Base-by-base conservation (phyloP, 1,284 basidiomycete species). In the Pholiota adiposa region DNA sequence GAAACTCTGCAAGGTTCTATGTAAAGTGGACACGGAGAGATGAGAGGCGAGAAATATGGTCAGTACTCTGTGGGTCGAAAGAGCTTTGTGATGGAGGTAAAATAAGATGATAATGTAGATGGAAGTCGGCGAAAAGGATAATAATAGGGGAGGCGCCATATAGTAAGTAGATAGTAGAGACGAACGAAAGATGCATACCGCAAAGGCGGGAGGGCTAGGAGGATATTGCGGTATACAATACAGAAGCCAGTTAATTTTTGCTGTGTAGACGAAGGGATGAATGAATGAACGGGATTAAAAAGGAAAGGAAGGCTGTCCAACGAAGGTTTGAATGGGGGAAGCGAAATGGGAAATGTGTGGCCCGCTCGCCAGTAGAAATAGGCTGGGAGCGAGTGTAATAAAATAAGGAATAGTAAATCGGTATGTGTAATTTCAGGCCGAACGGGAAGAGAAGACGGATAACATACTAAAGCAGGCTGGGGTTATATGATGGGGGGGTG, bases 321-420 rank as follows among this genome's bases (percentile, higher is more conserved):
- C 27, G 55, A 61, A 58, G 58, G 56, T 65, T 57, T 49, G 53
- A 46, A 50, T 59, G 53, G 31, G 27, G 38, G 58, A 55, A 58
- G 56, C 54, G 48, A 56, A 50, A 50, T 56, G 34, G 48, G 31
- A 41, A 56, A 56, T 43, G 33, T 40, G 34, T 27, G 23, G 14
- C 23, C 44, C 29, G 41, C 54, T 34, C 54, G 44, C 54, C 19
- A 50, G 31, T 34, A 12, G 21, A 14, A 34, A 41, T 56, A 36
- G 25, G 21, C 44, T 50, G 54, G 27, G 48, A 38, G 46, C 54
- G 55, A 56, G 51, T 56, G 41, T 54, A 62, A 62, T 66, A 62
- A 63, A 62, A 54, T 51, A 59, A 54, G 52, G 56, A 63, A 61
- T 61, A 61, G 59, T 54, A 50, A 56, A 49, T 34, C 29, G 54